These are phyloP conservation scores for Neonectria magnoliae DNA, from an alignment of 2,329 filamentous ascomycete species.

Conservation along the genomic window DNA sequence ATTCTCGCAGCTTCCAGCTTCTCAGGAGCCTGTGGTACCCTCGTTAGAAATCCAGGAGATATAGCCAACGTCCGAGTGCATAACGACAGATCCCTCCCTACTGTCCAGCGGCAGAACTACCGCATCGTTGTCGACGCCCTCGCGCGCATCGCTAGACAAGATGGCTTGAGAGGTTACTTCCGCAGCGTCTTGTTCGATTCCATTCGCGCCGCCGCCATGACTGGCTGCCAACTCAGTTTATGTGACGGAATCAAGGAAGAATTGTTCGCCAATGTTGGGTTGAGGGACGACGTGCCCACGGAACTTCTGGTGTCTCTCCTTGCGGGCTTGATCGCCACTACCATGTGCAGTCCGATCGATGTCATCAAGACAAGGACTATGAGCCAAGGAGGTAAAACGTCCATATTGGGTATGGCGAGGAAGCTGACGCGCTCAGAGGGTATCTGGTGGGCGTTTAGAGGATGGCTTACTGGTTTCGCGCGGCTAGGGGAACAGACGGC, in stretches of 20 bases:
- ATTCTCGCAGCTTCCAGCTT: conserved; percentile 20
- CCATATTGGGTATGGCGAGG: conserved; percentile 6
- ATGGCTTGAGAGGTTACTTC: conserved; percentile 18
- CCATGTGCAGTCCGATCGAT: conserved; percentile 26
- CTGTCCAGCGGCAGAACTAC: conserved; percentile 23
- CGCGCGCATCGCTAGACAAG: conserved; percentile 18
- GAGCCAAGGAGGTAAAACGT: conserved; percentile 13
- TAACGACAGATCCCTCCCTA: conserved; percentile 19
- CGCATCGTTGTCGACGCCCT: conserved; percentile 23
- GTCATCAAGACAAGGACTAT: conserved; percentile 24
- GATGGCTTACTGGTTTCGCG: conserved; percentile 26
- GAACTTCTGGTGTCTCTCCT: conserved; percentile 24
- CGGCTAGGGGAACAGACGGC: conserved; percentile 24
- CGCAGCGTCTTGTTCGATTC: conserved; percentile 22
- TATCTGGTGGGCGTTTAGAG: conserved; percentile 23
- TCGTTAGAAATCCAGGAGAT: conserved; percentile 22
- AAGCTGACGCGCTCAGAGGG: conserved; percentile 22
- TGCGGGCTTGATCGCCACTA: conserved; percentile 26
- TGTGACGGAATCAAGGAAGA: conserved; percentile 26
- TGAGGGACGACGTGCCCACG: conserved; percentile 11
- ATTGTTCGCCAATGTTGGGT: neutral
- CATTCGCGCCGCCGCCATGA: conserved; percentile 20
- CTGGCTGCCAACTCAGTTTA: conserved; percentile 20
- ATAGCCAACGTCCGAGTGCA: conserved; percentile 31
- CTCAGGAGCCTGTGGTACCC: conserved; percentile 16